Evolutionary conservation across 2,329 filamentous ascomycete species (phyloP), one percentile per base, ranked within the genome.

Genomic region (Amauroascus niger): DNA sequence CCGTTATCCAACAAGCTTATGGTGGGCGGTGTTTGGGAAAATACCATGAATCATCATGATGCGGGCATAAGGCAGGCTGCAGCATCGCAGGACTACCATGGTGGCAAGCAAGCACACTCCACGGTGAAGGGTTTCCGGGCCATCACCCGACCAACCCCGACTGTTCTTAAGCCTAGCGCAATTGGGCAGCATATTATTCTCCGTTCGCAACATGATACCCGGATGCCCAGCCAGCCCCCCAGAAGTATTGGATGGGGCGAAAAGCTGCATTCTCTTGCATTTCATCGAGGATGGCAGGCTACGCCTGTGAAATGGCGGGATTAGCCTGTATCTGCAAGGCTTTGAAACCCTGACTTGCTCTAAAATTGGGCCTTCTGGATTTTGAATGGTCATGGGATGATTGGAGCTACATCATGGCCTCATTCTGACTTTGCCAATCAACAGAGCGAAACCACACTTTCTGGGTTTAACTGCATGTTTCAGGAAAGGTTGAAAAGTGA

Each of bases 111-210:
- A 40, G 20, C 18, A 8, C 13, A 24, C 3, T 13, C 6, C 32
- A 26, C 30, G 2, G 8, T 37, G 46, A 26, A 37, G n/a, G 13
- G 9, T 7, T 30, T 45, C 14, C 9, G 24, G 43, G 14, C 28
- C 13, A 24, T n/a, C 40, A 14, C 47, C 47, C 8, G 47, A 22
- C 30, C 13, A 22, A n/a, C 1, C 14, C n/a, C 9, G 32, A 14
- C 18, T 9, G 2, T 2, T 37, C 1, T 37, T 28, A 13, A 35
- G 32, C 14, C 20, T 28, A 9, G 13, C 26, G 14, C n/a, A 9
- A 40, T 49, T 49, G 47, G 47, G 47, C 47, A 49, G 47, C 47
- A 49, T 40, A 18, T 40, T 24, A 9, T 26, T 49, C 8, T 22
- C 13, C 28, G 20, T 40, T 49, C 22, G 33, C 33, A 30, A 40